Conservation (phyloP, 768 basidiomycete genomes). For the Psilocybe cyanescens region DNA sequence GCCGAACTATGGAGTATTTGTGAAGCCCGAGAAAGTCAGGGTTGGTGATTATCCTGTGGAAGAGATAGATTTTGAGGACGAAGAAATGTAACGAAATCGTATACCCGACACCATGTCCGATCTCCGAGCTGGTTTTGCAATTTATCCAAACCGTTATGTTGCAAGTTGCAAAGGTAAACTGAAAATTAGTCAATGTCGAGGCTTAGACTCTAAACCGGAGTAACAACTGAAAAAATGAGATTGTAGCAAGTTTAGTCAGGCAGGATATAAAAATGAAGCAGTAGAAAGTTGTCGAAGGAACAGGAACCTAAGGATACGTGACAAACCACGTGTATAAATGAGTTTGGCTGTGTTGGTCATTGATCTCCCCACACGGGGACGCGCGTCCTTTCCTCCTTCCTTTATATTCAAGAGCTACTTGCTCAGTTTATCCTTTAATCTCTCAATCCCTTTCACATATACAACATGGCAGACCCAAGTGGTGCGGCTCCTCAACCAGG, state of each 20-base stretch:
- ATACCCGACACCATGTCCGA: background rate
- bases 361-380: constrained; percentile 31
- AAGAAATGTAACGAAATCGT: constrained; percentile 62
- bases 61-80: constrained; percentile 70
- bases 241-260: background rate
- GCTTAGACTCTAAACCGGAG: too few species aligned
- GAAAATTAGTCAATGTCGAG: too few species aligned
- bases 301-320: constrained; percentile 27
- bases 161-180: too few species aligned
- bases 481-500: constrained; percentile 85
- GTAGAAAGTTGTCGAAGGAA: constrained; percentile 39
- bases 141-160: background rate
- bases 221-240: background rate
- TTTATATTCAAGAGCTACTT: constrained; percentile 30
- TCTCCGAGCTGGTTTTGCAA: background rate
- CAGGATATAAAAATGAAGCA: background rate
- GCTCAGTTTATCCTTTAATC: constrained; percentile 23
- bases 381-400: constrained; percentile 39
- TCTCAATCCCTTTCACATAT: constrained; percentile 22
- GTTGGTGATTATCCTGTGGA: constrained; percentile 89
- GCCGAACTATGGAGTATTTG: constrained; percentile 83
- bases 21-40: constrained; percentile 78
- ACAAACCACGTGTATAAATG: constrained; percentile 32
- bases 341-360: constrained; percentile 37
- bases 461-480: constrained; percentile 76